Evolutionary conservation across 108 stramenopile species (phyloP), one percentile per base, ranked within the genome.

Genomic region (Pseudonitzschia delicatissima): DNA sequence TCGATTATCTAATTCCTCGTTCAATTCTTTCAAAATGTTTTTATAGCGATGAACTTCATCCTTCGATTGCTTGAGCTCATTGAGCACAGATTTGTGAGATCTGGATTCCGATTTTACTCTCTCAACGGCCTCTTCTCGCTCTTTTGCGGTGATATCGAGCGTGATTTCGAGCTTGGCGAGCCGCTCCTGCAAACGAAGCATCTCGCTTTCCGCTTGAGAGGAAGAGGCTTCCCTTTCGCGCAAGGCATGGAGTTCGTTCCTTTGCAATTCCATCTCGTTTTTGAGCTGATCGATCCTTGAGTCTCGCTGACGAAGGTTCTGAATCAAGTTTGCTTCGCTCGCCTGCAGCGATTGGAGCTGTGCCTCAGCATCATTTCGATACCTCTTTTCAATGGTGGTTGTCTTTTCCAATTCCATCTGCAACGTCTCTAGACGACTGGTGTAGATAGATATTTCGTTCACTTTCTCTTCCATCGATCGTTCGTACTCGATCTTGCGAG

Each of bases 21-120:
- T 44, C 9, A 31, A 5, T 4, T 27, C 45, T 9, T 21, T 25
- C 3, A 61, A 21, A 20, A 23, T 47, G 21, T 9, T 20, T 50
- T 61, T 69, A 15, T 45, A 31, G n/a, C 48, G 57, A 11, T 39
- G 17, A 17, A 48, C 29, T 5, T 61, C 58, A n/a, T 60, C 59
- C 23, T 23, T 31, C 12, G 68, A 13, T 11, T 28, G 60, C 32
- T 61, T 35, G n/a, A 69, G 68, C 17, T 69, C 68, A 12, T 25
- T 34, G 3, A 28, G 13, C 21, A 69, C 25, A 18, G 32, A 35
- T 23, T 48, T 47, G 5, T 34, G 39, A 11, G 47, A 25, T 13
- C 18, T 42, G 5, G 20, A 44, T 23, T 71, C 71, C 6, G 29
- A 21, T 45, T 45, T 26, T 5, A 39, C 20, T 9, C 21, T 40